Evolutionary conservation across 164 flowering plant genomes (phyloP), one percentile per base, ranked within the genome.

Genomic region (Hamamelis virginiana): DNA sequence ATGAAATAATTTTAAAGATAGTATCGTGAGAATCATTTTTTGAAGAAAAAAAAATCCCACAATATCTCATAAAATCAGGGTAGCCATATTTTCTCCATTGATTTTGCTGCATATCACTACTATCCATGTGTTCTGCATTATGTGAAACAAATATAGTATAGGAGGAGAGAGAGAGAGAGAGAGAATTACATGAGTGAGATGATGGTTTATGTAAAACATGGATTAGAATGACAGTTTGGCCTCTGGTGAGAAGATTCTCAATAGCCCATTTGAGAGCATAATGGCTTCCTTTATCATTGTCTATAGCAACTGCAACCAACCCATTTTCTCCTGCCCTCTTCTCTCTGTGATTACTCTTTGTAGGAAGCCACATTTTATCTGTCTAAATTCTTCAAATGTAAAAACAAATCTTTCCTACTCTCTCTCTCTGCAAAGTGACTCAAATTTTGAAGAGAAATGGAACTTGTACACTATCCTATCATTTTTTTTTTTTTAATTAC

Each of bases 201-300:
- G 70, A 43, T 9, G 62, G 13, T 9, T 48, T 47, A 8, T 33
- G 65, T 28, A 41, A 16, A 33, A 85, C 91, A 77, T 87, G 91
- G 72, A 87, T 79, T 44, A 87, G 71, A 21, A 85, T 11, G 41
- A 85, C 59, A 69, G 87, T 81, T 69, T 82, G 85, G 64, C 88
- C 89, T 23, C 56, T 79, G 70, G 72, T 3, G 48, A 87, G 75
- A 55, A 87, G 74, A 70, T 84, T 69, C 15, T 85, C 89, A 26
- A 70, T 68, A 9, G 85, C 79, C 91, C 91, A 87, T 82, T 70
- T 82, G 27, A 87, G 33, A 10, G 91, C 89, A 68, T 75, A n/a
- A 65, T 86, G 89, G 74, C 89, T 87, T 9, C 79, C 78, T 82
- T 82, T 86, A 18, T 87, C 88, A 25, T 73, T 85, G 78, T 84